These are phyloP conservation scores for Calocybe cyanea DNA, from an alignment of 768 basidiomycete species.

Conservation along the genomic window DNA sequence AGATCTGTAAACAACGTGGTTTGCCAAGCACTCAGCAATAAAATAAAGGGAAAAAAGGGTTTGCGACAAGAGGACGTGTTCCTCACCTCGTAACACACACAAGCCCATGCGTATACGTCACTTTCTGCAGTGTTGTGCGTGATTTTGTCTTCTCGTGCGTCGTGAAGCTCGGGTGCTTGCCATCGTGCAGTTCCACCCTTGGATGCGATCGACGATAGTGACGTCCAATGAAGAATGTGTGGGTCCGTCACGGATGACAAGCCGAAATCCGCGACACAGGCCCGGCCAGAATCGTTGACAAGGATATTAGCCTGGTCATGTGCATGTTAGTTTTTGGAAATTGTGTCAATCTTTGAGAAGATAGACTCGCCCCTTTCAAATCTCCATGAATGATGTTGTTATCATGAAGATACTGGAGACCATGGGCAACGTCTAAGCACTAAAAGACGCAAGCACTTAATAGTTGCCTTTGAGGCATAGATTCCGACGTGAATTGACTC, in stretches of 20 bases:
- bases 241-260: constrained; percentile 20
- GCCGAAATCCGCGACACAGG: constrained; percentile 26
- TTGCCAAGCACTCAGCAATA: not conserved
- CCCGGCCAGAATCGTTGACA: constrained; percentile 19
- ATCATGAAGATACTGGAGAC: constrained; percentile 24
- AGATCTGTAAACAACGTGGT: not conserved
- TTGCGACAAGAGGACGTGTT: too few relatives aligned
- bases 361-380: constrained; percentile 21
- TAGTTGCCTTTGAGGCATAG: not conserved
- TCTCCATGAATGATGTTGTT: constrained; percentile 26
- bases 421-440: constrained; percentile 19
- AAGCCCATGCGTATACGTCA: constrained; percentile 26
- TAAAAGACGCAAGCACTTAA: constrained; percentile 1
- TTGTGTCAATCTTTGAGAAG: too few relatives aligned
- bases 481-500: too few relatives aligned
- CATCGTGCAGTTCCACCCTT: constrained; percentile 21
- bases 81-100: constrained; percentile 26
- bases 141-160: not conserved
- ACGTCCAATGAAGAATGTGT: constrained; percentile 13
- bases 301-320: constrained; percentile 19
- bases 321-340: not conserved
- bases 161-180: constrained; percentile 25
- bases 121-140: constrained; percentile 16
- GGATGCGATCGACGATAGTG: constrained; percentile 12
- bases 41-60: too few relatives aligned